A percentile compares a stretch with the other conserved stretches of the same genome.
phyloP scores from a whole-genome alignment of 73 alveolate genomes.

The Blepharisma japonicum region DNA sequence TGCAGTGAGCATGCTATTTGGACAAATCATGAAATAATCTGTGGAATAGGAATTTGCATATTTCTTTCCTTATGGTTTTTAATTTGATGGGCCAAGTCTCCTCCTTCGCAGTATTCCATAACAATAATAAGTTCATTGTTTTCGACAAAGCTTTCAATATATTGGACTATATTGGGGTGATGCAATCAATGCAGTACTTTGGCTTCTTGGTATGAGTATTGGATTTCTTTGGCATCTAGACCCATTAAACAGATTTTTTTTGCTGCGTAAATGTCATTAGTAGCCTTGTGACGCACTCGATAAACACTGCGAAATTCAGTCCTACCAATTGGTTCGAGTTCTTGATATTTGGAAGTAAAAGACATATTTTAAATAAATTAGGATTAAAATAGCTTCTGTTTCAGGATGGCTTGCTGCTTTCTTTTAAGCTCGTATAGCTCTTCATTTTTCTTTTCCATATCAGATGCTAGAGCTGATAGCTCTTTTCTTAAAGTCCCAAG shows the following conservation, averaged over 20 bases:
- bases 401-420: conserved; percentile 1
- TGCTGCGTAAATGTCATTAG: too few species aligned
- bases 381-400: not conserved
- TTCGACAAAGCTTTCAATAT: conserved; percentile 39
- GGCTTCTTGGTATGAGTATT: conserved; percentile 32
- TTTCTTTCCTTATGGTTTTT: conserved; percentile 31
- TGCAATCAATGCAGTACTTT: conserved; percentile 35
- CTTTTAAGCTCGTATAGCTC: conserved; percentile 4
- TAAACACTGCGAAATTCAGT: too few species aligned
- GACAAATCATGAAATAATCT: conserved; percentile 55
- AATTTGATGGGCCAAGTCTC: conserved; percentile 58
- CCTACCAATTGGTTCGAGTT: too few species aligned
- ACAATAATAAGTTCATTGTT: conserved; percentile 44
- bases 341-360: too few species aligned
- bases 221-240: not conserved
- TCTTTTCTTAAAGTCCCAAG: conserved; percentile 9
- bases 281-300: too few species aligned
- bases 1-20: conserved; percentile 39
- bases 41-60: conserved; percentile 41
- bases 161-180: conserved; percentile 44
- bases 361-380: too few species aligned
- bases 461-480: not conserved
- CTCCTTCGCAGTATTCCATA: conserved; percentile 77
- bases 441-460: conserved; percentile 12
- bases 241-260: too few species aligned